Evolutionary conservation across 176 grass and related monocot genomes (phyloP), one percentile per base, ranked within the genome.

Genomic region (Oryza coarctata): DNA sequence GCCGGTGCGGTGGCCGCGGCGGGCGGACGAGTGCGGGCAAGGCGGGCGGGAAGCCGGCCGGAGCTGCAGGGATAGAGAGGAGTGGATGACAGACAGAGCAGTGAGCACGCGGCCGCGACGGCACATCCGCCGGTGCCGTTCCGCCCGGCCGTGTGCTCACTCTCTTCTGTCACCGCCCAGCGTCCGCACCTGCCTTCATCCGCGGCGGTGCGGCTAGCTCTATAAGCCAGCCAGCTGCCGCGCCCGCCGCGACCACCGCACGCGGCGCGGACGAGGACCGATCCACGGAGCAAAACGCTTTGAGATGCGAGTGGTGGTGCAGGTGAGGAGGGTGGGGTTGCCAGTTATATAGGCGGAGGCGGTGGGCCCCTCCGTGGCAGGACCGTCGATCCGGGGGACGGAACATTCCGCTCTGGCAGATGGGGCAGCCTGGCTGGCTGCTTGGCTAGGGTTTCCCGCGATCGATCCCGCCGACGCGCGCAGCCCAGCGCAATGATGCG

Each of bases 91-190:
- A 91, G 89, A 69, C 7, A 91, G 89, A 87, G 89, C 58, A 72
- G 89, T 91, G 85, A 91, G 89, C 85, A 91, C 89, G 89, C 89
- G 81, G 65, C 85, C 80, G 85, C 85, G 85, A 91, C 89, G 84
- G 85, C 89, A 91, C 83, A 77, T 79, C 78, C 65, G 43, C 15
- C 76, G 85, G 85, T 91, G 89, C 85, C 84, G 89, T 76, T 39
- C 77, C 43, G 85, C 77, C 83, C 88, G 88, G 81, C 89, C 85
- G 89, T 80, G 89, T 91, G 89, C 89, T 91, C 89, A 87, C 89
- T 91, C 89, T 91, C 89, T 91, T 91, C 89, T 91, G 89, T 91
- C 89, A 91, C 76, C 85, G 71, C 55, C 65, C 85, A 14, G 31
- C 57, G n/a, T 28, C 27, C 66, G 29, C 67, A 65, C 22, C 36